These are phyloP conservation scores for Xylaria sp. DNA, from an alignment of 2,329 filamentous ascomycete species.

Conservation along the genomic window DNA sequence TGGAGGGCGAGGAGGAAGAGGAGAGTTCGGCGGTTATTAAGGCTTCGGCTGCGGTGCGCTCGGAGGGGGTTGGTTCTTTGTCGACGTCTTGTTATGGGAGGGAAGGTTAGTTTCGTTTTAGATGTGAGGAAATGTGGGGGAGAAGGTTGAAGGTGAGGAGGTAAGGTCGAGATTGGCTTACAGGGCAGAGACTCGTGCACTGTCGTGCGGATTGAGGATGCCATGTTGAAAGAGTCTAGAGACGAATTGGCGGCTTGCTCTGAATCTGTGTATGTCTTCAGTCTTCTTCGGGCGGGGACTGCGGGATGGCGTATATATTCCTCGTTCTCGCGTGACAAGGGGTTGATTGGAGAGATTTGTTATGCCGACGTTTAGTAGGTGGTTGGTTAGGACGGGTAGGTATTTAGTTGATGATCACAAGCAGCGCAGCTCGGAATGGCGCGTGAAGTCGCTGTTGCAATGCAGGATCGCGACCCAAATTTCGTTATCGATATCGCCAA, in stretches of 20 bases:
- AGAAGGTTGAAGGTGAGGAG: not conserved
- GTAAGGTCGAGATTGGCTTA: conserved; percentile 50
- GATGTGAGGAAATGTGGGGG: not conserved
- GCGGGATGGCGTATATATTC: not conserved
- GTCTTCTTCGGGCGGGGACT: not conserved
- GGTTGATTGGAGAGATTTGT: not conserved
- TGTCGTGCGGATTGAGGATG: conserved; percentile 69
- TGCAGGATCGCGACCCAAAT: not conserved
- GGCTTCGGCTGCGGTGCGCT: conserved; percentile 69
- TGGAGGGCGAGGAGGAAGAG: conserved; percentile 38
- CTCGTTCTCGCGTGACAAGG: not conserved
- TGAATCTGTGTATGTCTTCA: not conserved
- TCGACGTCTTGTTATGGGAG: conserved; percentile 77
- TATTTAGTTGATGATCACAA: not conserved
- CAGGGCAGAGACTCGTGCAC: conserved; percentile 83
- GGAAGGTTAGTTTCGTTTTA: conserved; percentile 17
- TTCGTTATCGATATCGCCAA: conserved; percentile 26
- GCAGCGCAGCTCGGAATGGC: not conserved
- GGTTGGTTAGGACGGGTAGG: too few relatives aligned
- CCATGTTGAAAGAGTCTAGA: conserved; percentile 47
- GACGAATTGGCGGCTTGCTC: too few relatives aligned
- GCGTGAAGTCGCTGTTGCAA: conserved; percentile 1
- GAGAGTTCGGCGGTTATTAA: conserved; percentile 73
- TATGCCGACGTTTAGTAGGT: conserved; percentile 2
- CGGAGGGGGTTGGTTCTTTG: conserved; percentile 65